A percentile compares a stretch with the other conserved stretches of the same genome.
Evolutionary conservation across 1,284 basidiomycete genomes (phyloP).

Genomic region (Cryptococcus deneoformans): DNA sequence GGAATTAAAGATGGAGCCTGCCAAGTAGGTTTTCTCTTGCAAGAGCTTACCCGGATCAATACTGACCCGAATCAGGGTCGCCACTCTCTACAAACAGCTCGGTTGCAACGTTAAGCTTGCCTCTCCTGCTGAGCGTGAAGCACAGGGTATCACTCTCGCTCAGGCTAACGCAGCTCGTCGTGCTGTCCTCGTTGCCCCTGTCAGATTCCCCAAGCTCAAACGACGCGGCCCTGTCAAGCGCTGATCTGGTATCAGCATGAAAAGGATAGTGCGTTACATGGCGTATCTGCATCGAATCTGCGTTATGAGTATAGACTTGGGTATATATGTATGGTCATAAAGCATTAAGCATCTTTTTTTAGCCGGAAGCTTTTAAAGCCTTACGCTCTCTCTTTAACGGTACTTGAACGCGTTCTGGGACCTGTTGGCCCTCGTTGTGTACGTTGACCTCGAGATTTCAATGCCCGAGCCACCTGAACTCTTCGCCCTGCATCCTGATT

Average conservation of each 20-base stretch:
- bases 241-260: constrained; percentile 4
- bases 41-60: neutral
- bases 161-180: constrained; percentile 62
- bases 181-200: constrained; percentile 68
- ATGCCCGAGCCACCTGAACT: neutral
- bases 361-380: too few relatives aligned
- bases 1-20: constrained; percentile 64
- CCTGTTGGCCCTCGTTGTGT: neutral
- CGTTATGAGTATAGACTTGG: neutral
- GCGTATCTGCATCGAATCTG: neutral
- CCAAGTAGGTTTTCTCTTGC: constrained; percentile 57
- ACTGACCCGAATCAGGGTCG: constrained; percentile 29
- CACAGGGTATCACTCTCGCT: constrained; percentile 58
- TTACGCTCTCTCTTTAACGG: too few relatives aligned
- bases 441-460: neutral
- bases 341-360: too few relatives aligned
- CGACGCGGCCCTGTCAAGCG: constrained; percentile 45
- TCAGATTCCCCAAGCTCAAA: constrained; percentile 68
- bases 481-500: neutral
- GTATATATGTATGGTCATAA: neutral
- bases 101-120: constrained; percentile 68
- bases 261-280: neutral
- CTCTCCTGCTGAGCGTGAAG: constrained; percentile 61
- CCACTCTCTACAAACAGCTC: constrained; percentile 51
- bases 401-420: neutral